A percentile compares a stretch with the other conserved stretches of the same genome.
Conservation (phyloP, 177 flowering plant genomes). For the Vitis hybrid region DNA sequence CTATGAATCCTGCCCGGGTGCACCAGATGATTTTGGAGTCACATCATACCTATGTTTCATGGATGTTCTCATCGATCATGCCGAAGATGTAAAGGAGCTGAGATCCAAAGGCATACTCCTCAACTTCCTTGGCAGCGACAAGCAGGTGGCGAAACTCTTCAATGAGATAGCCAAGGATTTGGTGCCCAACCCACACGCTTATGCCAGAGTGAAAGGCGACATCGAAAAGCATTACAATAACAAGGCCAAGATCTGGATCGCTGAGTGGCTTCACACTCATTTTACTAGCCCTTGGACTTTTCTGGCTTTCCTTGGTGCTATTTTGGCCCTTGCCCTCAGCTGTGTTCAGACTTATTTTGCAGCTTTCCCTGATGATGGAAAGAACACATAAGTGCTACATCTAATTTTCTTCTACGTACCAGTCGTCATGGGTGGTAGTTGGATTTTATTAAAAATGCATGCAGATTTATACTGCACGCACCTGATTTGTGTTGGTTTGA, state of each 20-base stretch:
- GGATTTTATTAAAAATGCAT: too few species aligned
- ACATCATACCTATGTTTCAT: not conserved
- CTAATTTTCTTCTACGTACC: too few species aligned
- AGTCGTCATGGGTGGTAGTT: too few species aligned
- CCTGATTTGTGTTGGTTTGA: too few species aligned
- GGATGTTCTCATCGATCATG: not conserved
- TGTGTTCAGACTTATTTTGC: not conserved
- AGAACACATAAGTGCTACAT: too few species aligned
- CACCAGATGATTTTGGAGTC: not conserved
- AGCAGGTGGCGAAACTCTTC: not conserved
- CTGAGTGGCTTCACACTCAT: not conserved
- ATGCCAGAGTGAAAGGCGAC: not conserved
- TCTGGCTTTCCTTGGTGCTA: not conserved
- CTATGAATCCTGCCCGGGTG: not conserved
- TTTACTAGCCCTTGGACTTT: slow-evolving; percentile 1
- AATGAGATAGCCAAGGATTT: not conserved
- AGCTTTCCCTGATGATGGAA: not conserved
- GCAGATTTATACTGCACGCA: too few species aligned
- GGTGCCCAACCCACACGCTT: not conserved
- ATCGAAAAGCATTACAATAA: not conserved
- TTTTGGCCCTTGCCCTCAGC: not conserved
- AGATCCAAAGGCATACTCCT: not conserved
- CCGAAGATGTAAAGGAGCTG: not conserved
- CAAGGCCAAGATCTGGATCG: not conserved
- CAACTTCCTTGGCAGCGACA: not conserved